Evolutionary conservation across 2,329 filamentous ascomycete genomes (phyloP).

Genomic region (Fusarium mundagurra): DNA sequence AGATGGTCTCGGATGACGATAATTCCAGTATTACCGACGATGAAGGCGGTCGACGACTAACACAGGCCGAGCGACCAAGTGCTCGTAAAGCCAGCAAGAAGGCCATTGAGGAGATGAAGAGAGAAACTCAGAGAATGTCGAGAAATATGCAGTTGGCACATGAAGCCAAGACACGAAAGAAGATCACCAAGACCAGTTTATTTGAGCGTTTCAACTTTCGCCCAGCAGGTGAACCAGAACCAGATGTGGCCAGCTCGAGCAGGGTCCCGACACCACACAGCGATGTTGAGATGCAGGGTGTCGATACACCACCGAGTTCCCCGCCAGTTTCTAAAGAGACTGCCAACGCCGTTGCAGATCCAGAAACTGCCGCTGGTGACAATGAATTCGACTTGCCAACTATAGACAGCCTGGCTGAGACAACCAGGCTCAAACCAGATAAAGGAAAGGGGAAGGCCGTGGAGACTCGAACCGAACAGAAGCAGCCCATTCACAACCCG

Average conservation of each 20-base stretch:
- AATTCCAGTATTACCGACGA: conserved; percentile 68
- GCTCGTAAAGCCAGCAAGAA: conserved; percentile 91
- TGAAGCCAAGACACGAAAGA: conserved; percentile 90
- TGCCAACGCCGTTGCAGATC: background rate
- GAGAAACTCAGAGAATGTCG: conserved; percentile 91
- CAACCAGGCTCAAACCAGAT: conserved; percentile 51
- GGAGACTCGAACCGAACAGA: conserved; percentile 21
- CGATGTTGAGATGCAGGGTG: conserved; percentile 61
- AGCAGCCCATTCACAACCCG: conserved; percentile 43
- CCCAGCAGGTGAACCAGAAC: conserved; percentile 50
- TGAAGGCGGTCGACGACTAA: conserved; percentile 71
- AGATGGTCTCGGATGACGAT: conserved; percentile 49
- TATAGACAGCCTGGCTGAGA: conserved; percentile 49
- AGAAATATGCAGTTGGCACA: conserved; percentile 92
- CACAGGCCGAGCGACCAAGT: conserved; percentile 72
- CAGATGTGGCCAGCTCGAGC: conserved; percentile 64
- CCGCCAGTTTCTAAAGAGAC: conserved; percentile 56
- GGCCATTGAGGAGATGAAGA: conserved; percentile 92
- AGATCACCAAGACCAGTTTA: conserved; percentile 83
- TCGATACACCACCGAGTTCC: conserved; percentile 79
- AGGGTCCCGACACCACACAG: conserved; percentile 61
- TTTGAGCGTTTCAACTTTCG: conserved; percentile 86
- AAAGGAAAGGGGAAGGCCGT: conserved; percentile 71
- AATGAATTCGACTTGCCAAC: conserved; percentile 41
- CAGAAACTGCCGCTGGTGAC: conserved; percentile 5